These are phyloP conservation scores for Suillus luteus DNA, from an alignment of 768 basidiomycete species.

Conservation along the genomic window DNA sequence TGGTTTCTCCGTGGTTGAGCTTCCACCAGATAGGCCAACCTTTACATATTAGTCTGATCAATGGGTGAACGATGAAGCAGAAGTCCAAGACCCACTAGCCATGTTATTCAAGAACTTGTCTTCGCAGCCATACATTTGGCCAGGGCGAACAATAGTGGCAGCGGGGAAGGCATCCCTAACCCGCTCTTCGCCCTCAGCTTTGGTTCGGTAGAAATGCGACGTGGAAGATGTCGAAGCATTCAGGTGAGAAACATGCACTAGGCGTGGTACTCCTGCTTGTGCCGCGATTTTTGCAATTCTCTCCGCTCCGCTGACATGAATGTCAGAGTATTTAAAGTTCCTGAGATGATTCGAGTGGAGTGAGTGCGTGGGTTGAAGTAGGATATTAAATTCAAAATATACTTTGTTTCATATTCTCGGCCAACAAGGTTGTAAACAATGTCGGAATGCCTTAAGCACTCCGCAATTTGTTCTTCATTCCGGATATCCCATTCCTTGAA, in stretches of 20 bases:
- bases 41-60: slow-evolving; percentile 34
- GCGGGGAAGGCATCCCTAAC: slow-evolving; percentile 82
- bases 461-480: slow-evolving; percentile 87
- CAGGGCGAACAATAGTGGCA: slow-evolving; percentile 88
- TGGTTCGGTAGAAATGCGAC: slow-evolving; percentile 85
- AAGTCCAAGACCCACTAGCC: slow-evolving; percentile 60
- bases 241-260: slow-evolving; percentile 94
- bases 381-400: slow-evolving; percentile 25
- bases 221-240: slow-evolving; percentile 81
- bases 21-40: slow-evolving; percentile 95
- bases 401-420: slow-evolving; percentile 96
- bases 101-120: slow-evolving; percentile 93
- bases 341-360: slow-evolving; percentile 42
- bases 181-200: slow-evolving; percentile 85
- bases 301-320: slow-evolving; percentile 81
- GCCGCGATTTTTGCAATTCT: slow-evolving; percentile 84
- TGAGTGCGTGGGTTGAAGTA: slow-evolving; percentile 16
- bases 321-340: slow-evolving; percentile 83
- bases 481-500: slow-evolving; percentile 93
- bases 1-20: slow-evolving; percentile 85
- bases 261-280: slow-evolving; percentile 73
- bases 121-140: slow-evolving; percentile 89
- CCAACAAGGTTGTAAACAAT: slow-evolving; percentile 96
- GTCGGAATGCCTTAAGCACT: slow-evolving; percentile 93
- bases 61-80: slow-evolving; percentile 13